Conservation (phyloP, 768 basidiomycete species). For the Lactifluus rugatus region DNA sequence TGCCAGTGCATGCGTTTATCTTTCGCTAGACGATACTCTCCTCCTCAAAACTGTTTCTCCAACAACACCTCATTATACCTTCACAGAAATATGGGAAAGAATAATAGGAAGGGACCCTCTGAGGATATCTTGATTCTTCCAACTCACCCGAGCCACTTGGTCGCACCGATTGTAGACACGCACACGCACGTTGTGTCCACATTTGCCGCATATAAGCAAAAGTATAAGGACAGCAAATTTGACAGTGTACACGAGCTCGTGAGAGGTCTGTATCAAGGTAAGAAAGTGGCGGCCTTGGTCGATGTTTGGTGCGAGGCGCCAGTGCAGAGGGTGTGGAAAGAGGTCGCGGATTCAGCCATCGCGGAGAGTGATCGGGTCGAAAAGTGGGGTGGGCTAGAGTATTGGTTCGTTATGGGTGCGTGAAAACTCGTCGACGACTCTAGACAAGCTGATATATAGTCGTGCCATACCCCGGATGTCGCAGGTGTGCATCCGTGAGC, state of each 20-base stretch:
- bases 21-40: not conserved
- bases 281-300: constrained; percentile 55
- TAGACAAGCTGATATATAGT: not conserved
- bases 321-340: constrained; percentile 50
- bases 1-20: too few species aligned
- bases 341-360: constrained; percentile 63
- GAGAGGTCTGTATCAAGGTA: constrained; percentile 45
- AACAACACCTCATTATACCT: too few species aligned
- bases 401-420: constrained; percentile 77
- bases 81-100: constrained; percentile 20
- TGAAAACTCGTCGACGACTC: not conserved
- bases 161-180: constrained; percentile 60
- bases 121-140: constrained; percentile 17
- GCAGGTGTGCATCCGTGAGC: constrained; percentile 68
- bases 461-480: not conserved
- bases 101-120: constrained; percentile 14
- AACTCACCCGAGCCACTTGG: constrained; percentile 1
- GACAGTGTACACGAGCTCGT: constrained; percentile 61
- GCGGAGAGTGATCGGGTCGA: constrained; percentile 35
- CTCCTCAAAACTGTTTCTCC: not conserved
- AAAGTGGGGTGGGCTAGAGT: constrained; percentile 61
- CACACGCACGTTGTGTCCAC: constrained; percentile 81
- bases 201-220: constrained; percentile 47
- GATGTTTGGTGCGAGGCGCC: constrained; percentile 90
- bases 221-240: constrained; percentile 50